phyloP scores from a whole-genome alignment of 1,284 basidiomycete genomes.

The Boletus sp. region DNA sequence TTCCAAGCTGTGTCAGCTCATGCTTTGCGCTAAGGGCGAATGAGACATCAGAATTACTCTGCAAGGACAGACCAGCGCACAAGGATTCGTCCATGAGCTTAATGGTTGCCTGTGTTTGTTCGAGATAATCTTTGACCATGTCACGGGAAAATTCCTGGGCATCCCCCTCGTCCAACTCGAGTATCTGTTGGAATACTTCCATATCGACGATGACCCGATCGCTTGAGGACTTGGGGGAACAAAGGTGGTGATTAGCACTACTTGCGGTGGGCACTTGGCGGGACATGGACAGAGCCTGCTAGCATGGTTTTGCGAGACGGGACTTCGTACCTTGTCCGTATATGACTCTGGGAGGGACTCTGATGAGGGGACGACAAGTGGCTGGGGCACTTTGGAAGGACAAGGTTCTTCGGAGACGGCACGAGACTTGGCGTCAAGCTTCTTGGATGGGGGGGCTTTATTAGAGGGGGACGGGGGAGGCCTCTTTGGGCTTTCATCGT shows the following conservation, averaged over 20 bases:
- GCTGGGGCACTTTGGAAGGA: conserved; percentile 16
- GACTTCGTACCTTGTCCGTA: conserved; percentile 28
- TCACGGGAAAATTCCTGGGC: conserved; percentile 73
- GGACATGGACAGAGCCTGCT: not conserved
- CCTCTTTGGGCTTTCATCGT: conserved; percentile 29
- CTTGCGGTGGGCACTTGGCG: not conserved
- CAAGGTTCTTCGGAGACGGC: conserved; percentile 32
- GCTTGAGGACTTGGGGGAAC: conserved; percentile 11
- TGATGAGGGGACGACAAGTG: conserved; percentile 2
- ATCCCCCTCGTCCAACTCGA: conserved; percentile 88
- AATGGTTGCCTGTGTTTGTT: conserved; percentile 76
- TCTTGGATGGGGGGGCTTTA: conserved; percentile 34
- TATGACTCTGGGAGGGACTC: conserved; percentile 23
- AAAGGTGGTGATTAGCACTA: conserved; percentile 11
- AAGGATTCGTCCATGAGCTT: conserved; percentile 74
- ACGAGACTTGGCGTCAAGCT: conserved; percentile 32
- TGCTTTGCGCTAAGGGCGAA: conserved; percentile 45
- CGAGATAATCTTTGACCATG: conserved; percentile 82
- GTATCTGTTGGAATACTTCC: conserved; percentile 80
- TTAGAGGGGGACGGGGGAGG: conserved; percentile 34
- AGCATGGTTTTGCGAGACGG: not conserved
- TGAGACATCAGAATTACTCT: conserved; percentile 12
- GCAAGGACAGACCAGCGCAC: conserved; percentile 49
- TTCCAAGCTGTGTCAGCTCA: conserved; percentile 66
- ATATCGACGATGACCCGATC: conserved; percentile 56